These are phyloP conservation scores for Solanum boliviense DNA, from an alignment of 257 asterid genomes.

Conservation along the genomic window DNA sequence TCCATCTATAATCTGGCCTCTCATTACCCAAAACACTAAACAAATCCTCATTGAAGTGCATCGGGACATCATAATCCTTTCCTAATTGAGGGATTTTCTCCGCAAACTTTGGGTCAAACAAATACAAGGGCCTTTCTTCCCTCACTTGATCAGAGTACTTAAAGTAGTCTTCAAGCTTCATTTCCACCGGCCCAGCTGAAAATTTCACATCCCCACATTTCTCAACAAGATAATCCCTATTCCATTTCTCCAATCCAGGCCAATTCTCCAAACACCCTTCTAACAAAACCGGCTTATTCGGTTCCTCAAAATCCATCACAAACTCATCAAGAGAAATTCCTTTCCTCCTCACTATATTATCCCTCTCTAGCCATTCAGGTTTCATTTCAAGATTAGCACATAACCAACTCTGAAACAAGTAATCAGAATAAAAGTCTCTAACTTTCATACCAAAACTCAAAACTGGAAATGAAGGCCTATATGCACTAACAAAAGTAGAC, in stretches of 20 bases:
- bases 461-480: slow-evolving; percentile 14
- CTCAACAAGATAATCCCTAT: slow-evolving; percentile 47
- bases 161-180: slow-evolving; percentile 63
- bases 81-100: slow-evolving; percentile 68
- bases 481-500: slow-evolving; percentile 31
- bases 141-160: slow-evolving; percentile 66
- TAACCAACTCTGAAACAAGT: slow-evolving; percentile 94
- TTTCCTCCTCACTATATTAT: slow-evolving; percentile 60
- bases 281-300: slow-evolving; percentile 70
- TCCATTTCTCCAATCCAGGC: slow-evolving; percentile 73
- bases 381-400: slow-evolving; percentile 99
- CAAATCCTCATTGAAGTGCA: slow-evolving; percentile 78
- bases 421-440: slow-evolving; percentile 87
- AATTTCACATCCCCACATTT: slow-evolving; percentile 50
- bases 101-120: slow-evolving; percentile 83
- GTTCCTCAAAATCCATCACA: slow-evolving; percentile 65
- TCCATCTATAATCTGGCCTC: slow-evolving; percentile 92
- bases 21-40: slow-evolving; percentile 73
- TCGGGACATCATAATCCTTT: slow-evolving; percentile 57
- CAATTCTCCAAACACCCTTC: slow-evolving; percentile 79
- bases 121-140: slow-evolving; percentile 91
- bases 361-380: slow-evolving; percentile 81
- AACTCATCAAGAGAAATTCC: slow-evolving; percentile 70
- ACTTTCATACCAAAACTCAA: slow-evolving; percentile 33
- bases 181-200: slow-evolving; percentile 77